Base-by-base conservation (phyloP, 2,329 filamentous ascomycete species). In the Teratosphaeria pseudoeucalypti region DNA sequence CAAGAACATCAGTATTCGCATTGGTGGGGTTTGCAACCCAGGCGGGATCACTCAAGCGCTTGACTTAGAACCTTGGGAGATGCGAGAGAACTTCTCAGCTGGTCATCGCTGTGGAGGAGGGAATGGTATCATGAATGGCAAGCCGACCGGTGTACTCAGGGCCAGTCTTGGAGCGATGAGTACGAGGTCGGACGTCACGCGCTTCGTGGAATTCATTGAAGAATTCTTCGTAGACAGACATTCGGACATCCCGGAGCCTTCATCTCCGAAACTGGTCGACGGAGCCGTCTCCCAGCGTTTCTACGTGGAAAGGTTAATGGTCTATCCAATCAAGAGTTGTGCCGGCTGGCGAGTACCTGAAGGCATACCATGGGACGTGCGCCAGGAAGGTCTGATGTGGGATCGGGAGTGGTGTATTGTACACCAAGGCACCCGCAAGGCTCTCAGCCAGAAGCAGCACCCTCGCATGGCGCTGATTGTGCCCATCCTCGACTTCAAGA, bases 361-460 rank as follows among this genome's bases (percentile, higher is more conserved):
- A 0, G 81, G 78, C 2, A 76, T 76, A 7, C 70, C 79, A 14
- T 99, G 94, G 94, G 85, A 89, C 66, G 81, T 97, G 23, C 84
- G 82, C 58, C 79, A 82, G 7, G 91, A 96, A 75, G 94, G 94
- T 0, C 78, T 99, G 2, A 88, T 86, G 9, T 97, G 92, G 91
- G 94, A 99, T 72, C 82, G 94, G 62, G 92, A 97, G 76, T 99
- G 94, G 92, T 97, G 92, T 74, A 78, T 99, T 23, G 80, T 99
- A 14, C 92, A 96, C 71, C 83, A 86, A 69, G 91, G 90, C 52
- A 95, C 92, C 1, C 88, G 90, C 0, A 85, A 86, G 66, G 90
- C 88, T 6, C 77, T 99, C 58, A 96, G 84, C 70, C 92, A 97
- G 74, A 99, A 97, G 75, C 81, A 86, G 64, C 87, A 94, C 70